phyloP scores from a whole-genome alignment of 257 asterid species.

The Nicotiana tomentosiformis region DNA sequence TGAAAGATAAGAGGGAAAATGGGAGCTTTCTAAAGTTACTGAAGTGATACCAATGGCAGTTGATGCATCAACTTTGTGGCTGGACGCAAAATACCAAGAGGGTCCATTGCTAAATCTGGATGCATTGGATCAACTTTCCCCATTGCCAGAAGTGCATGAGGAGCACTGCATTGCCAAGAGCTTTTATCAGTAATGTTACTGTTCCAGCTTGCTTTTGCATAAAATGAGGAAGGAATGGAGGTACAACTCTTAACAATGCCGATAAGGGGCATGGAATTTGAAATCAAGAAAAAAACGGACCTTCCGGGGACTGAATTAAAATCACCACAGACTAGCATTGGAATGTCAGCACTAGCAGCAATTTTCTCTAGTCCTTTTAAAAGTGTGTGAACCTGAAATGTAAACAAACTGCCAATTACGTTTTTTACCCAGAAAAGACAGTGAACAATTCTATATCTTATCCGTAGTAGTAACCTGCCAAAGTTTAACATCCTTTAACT shows the following conservation, averaged over 20 bases:
- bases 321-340: constrained; percentile 97
- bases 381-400: constrained; percentile 73
- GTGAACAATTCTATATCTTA: neutral
- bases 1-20: neutral
- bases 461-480: constrained; percentile 71
- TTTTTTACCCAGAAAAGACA: constrained; percentile 5
- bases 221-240: constrained; percentile 6
- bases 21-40: neutral
- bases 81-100: constrained; percentile 84
- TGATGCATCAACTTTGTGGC: constrained; percentile 59
- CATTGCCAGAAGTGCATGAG: constrained; percentile 93
- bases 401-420: constrained; percentile 4
- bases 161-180: constrained; percentile 56
- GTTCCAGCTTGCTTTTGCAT: neutral
- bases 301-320: constrained; percentile 94
- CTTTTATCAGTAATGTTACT: neutral
- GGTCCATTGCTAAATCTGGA: constrained; percentile 77
- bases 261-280: neutral
- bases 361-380: constrained; percentile 95
- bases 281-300: constrained; percentile 28
- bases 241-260: neutral
- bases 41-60: constrained; percentile 71
- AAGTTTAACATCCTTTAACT: constrained; percentile 88
- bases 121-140: constrained; percentile 91
- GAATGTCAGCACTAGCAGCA: constrained; percentile 88